Conservation (phyloP, 2,329 filamentous ascomycete genomes). For the Fusarium transvaalense region DNA sequence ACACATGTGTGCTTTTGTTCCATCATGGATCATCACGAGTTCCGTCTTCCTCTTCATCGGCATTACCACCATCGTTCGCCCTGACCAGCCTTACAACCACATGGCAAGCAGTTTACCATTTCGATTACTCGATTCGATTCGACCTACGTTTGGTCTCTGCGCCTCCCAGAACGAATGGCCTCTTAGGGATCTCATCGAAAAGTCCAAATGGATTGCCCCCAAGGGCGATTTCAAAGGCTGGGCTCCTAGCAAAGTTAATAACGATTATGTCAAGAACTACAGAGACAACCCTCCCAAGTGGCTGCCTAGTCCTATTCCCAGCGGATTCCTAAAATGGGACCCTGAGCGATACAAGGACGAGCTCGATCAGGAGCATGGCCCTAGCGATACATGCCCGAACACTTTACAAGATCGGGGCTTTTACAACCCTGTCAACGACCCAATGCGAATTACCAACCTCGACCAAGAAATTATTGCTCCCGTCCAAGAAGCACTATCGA, state of each 20-base stretch:
- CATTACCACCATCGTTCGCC: conserved; percentile 42
- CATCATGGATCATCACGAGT: conserved; percentile 27
- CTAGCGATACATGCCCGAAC: conserved; percentile 28
- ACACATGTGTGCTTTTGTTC: conserved; percentile 24
- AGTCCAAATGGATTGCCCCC: conserved; percentile 44
- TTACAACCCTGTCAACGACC: conserved; percentile 56
- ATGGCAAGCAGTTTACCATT: conserved; percentile 50
- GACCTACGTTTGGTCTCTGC: conserved; percentile 41
- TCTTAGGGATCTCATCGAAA: conserved; percentile 45
- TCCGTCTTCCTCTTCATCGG: conserved; percentile 38
- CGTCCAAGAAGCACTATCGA: conserved; percentile 44
- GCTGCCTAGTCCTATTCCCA: conserved; percentile 46
- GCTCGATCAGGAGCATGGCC: conserved; percentile 42
- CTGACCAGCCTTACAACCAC: conserved; percentile 48
- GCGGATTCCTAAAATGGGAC: conserved; percentile 49
- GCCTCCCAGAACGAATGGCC: conserved; percentile 46
- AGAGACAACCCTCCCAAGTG: conserved; percentile 45
- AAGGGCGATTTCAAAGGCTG: conserved; percentile 51
- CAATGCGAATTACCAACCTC: conserved; percentile 57
- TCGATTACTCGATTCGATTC: conserved; percentile 45
- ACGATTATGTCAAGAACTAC: conserved; percentile 42
- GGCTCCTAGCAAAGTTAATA: conserved; percentile 48
- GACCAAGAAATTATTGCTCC: conserved; percentile 49
- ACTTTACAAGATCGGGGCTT: conserved; percentile 33
- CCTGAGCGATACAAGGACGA: conserved; percentile 33